Evolutionary conservation across 306 rosid genomes (phyloP), one percentile per base, ranked within the genome.

Genomic region (Delonix regia): DNA sequence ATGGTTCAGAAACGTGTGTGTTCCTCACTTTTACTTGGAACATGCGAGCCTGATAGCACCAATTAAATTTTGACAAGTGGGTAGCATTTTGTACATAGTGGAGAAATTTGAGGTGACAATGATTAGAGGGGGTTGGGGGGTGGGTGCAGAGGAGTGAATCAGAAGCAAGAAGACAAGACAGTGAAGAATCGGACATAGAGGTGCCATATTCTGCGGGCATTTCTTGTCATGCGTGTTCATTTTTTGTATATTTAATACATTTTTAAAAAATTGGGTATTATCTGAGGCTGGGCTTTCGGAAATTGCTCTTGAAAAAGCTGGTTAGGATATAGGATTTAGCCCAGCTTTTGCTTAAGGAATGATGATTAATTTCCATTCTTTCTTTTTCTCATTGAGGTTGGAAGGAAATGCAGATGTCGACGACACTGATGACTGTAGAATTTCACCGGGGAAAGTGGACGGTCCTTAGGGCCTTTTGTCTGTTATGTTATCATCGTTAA

Each of bases 111-210:
- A 38, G 63, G 71, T 34, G 59, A 55, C 69, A 68, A 56, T 69
- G 75, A 78, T 55, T 24, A 78, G 39, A 27, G 53, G 60, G 25
- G 27, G 16, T 34, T 47, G 63, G 30, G 16, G 41, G 25, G 15
- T 69, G 15, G 63, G 9, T 1, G n/a, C 27, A 8, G 25, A 27
- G 56, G 51, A 48, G 82, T 69, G 28, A 59, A 21, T 14, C 70
- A 42, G 82, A 78, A 78, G 82, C 76, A 68, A 55, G 55, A 24
- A 15, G 27, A 36, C 69, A 64, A 14, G 28, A 19, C 69, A 77
- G 73, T 18, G 19, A 14, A 55, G 41, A 67, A 16, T 63, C 38
- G 38, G 75, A 27, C 42, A 38, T 30, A 34, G 76, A 57, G 42
- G 52, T 30, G 80, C 78, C 68, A 21, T 64, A 51, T 74, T 11